Evolutionary conservation across 179 eudicot genomes (phyloP).

Genomic region (Gypsophila paniculata): DNA sequence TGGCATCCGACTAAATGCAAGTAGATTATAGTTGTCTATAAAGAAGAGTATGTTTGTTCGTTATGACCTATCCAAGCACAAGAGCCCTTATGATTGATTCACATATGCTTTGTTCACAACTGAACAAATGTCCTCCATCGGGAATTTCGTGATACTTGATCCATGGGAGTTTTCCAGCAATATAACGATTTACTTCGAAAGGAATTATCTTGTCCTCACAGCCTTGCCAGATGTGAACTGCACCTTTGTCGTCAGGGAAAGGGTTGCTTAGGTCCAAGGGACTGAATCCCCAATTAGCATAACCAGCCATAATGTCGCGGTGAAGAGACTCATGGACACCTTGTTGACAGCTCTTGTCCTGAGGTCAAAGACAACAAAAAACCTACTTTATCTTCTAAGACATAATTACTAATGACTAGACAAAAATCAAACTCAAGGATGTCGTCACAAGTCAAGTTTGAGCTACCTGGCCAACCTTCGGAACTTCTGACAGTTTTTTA

Average conservation of each 20-base stretch:
- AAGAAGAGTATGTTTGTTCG: background rate
- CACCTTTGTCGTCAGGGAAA: conserved; percentile 36
- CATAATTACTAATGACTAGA: too few species aligned
- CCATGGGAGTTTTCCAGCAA: conserved; percentile 44
- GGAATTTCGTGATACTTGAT: conserved; percentile 54
- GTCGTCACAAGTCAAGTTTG: background rate
- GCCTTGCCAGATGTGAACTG: conserved; percentile 57
- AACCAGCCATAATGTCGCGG: conserved; percentile 41
- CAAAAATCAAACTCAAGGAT: background rate
- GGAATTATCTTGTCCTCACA: conserved; percentile 51
- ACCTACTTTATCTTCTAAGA: background rate
- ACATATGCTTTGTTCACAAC: conserved; percentile 27
- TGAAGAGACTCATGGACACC: conserved; percentile 43
- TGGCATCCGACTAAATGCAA: conserved; percentile 7
- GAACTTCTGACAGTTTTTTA: conserved; percentile 37
- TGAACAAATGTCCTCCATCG: conserved; percentile 45
- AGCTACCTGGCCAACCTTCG: conserved; percentile 32
- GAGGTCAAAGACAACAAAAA: conserved; percentile 9
- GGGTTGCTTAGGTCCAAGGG: conserved; percentile 36
- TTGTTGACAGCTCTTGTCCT: conserved; percentile 45
- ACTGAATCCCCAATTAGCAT: conserved; percentile 45
- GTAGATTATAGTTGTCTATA: background rate
- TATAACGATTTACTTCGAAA: conserved; percentile 35
- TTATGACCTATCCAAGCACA: conserved; percentile 29
- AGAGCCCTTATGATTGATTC: conserved; percentile 41